Percentiles rank a stretch among this genome's conserved stretches.
Conservation (phyloP, 2,329 filamentous ascomycete genomes). For the Hypoxylon sp. region DNA sequence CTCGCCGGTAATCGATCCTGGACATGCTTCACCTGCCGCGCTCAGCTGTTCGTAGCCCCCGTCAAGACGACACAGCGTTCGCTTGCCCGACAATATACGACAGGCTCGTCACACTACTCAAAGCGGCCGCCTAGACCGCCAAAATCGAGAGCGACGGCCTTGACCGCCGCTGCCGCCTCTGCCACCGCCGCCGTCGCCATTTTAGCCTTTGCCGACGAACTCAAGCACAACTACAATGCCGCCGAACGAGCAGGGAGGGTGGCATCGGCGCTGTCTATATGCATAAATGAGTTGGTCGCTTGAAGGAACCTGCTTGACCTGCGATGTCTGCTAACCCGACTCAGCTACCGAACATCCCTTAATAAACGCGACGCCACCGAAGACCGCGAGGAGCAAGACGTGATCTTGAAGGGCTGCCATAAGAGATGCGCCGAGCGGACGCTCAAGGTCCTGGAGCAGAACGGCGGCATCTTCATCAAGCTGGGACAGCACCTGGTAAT, state of each 20-base stretch:
- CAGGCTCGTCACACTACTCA: constrained; percentile 36
- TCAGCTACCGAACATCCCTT: constrained; percentile 85
- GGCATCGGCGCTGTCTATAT: constrained; percentile 74
- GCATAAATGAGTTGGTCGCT: constrained; percentile 85
- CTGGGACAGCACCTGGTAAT: constrained; percentile 86
- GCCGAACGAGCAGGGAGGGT: constrained; percentile 82
- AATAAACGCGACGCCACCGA: constrained; percentile 70
- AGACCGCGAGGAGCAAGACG: constrained; percentile 70
- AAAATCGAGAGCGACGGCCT: constrained; percentile 45
- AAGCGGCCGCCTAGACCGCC: constrained; percentile 34
- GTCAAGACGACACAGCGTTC: constrained; percentile 42
- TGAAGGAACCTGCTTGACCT: not conserved
- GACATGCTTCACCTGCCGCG: constrained; percentile 57
- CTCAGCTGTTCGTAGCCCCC: constrained; percentile 47
- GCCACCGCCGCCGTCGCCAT: constrained; percentile 57
- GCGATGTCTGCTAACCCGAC: constrained; percentile 9
- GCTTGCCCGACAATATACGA: constrained; percentile 37
- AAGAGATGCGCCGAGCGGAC: constrained; percentile 91
- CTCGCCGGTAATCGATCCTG: constrained; percentile 52
- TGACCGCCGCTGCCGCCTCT: constrained; percentile 61
- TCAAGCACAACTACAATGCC: constrained; percentile 78
- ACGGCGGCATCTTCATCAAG: constrained; percentile 98
- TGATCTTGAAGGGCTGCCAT: constrained; percentile 82
- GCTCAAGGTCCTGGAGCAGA: constrained; percentile 86
- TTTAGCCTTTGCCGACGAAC: constrained; percentile 70